Percentiles rank a stretch among this genome's conserved stretches.
Conservation (phyloP, 257 asterid species). For the Solanum tarijense region DNA sequence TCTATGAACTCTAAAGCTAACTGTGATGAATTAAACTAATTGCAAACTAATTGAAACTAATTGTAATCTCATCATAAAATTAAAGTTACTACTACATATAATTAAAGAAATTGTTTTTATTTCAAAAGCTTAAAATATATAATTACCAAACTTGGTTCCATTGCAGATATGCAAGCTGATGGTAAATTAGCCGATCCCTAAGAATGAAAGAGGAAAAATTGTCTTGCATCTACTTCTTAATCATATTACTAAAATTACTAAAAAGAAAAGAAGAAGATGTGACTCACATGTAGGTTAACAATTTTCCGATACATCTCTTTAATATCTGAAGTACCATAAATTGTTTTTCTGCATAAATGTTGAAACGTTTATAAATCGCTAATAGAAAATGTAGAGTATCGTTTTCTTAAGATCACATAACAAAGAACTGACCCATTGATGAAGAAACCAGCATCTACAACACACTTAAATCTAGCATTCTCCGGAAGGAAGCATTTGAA, state of each 20-base stretch:
- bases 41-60: too few relatives aligned
- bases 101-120: neutral
- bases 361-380: neutral
- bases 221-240: neutral
- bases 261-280: neutral
- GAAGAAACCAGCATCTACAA: constrained; percentile 79
- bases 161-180: neutral
- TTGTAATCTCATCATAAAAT: neutral
- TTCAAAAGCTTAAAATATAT: neutral
- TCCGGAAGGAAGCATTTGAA: constrained; percentile 45
- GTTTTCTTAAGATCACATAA: neutral
- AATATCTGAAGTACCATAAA: neutral
- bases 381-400: neutral
- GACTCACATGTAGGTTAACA: neutral
- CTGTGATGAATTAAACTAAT: too few relatives aligned
- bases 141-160: neutral
- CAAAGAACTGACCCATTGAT: constrained; percentile 49
- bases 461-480: constrained; percentile 51
- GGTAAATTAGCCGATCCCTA: neutral
- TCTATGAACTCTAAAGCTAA: too few relatives aligned
- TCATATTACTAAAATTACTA: neutral
- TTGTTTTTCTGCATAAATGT: neutral
- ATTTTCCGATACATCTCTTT: neutral
- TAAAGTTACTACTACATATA: neutral
- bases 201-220: neutral